Conservation (phyloP, 257 asterid species). For the Lithospermum erythrorhizon region DNA sequence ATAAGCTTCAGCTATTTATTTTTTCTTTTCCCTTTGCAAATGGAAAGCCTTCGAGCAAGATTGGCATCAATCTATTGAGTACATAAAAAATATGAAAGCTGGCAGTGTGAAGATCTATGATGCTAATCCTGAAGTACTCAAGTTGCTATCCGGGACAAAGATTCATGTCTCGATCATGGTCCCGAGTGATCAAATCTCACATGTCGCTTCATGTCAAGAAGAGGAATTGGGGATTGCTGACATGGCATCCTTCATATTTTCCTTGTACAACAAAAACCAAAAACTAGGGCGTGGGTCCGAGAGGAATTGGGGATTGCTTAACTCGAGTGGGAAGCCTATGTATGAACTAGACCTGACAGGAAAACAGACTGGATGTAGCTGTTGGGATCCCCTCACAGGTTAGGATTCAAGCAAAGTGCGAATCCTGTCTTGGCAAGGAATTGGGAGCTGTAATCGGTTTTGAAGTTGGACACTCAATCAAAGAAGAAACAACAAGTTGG, state of each 20-base stretch:
- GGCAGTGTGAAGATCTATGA: conserved; percentile 48
- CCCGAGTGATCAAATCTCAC: conserved; percentile 31
- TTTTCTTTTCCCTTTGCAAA: conserved; percentile 16
- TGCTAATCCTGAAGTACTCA: conserved; percentile 51
- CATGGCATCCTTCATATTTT: conserved; percentile 50
- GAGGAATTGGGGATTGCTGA: conserved; percentile 20
- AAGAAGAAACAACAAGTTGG: too few relatives aligned
- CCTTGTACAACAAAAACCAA: conserved; percentile 53
- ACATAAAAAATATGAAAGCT: conserved; percentile 30
- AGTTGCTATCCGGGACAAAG: conserved; percentile 43
- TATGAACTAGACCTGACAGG: conserved; percentile 64
- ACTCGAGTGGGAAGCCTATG: conserved; percentile 26
- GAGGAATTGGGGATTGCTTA: conserved; percentile 64
- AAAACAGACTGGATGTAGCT: conserved; percentile 10
- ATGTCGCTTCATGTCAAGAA: conserved; percentile 42
- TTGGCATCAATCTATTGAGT: conserved; percentile 49
- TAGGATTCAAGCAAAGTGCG: too few relatives aligned
- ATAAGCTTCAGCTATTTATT: background rate
- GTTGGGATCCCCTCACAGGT: too few relatives aligned
- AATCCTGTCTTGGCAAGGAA: too few relatives aligned
- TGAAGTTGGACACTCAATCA: too few relatives aligned
- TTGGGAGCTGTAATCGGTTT: too few relatives aligned
- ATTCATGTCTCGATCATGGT: conserved; percentile 54
- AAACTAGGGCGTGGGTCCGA: conserved; percentile 55
- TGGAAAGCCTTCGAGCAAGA: conserved; percentile 21